Conservation (phyloP, 1,284 basidiomycete genomes). For the Tilletia indica region DNA sequence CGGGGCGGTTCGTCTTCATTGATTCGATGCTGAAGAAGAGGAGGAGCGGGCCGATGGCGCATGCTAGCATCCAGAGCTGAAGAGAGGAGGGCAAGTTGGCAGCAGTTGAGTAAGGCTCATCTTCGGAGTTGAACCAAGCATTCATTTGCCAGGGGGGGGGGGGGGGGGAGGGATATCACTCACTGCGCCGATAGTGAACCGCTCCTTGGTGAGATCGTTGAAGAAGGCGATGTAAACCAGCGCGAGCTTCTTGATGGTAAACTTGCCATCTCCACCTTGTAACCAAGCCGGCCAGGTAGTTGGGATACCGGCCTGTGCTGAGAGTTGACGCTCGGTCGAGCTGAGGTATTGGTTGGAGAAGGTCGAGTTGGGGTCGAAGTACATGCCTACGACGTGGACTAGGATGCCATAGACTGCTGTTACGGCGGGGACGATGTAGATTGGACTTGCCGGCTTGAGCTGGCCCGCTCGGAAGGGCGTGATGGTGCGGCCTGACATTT, state of each 20-base stretch:
- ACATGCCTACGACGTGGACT: slow-evolving; percentile 11
- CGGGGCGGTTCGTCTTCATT: slow-evolving; percentile 6
- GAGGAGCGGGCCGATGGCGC: slow-evolving; percentile 4
- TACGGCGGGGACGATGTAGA: slow-evolving; percentile 6
- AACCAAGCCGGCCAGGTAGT: slow-evolving; percentile 12
- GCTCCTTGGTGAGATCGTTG: neutral
- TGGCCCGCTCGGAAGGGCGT: slow-evolving; percentile 14
- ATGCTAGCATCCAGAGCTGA: neutral
- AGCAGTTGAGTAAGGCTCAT: neutral
- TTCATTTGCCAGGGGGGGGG: too few relatives aligned
- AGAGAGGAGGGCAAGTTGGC: too few relatives aligned
- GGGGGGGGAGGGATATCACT: neutral
- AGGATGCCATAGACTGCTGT: slow-evolving; percentile 9
- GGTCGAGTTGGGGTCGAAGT: slow-evolving; percentile 10
- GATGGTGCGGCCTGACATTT: slow-evolving; percentile 14
- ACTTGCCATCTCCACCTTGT: slow-evolving; percentile 5
- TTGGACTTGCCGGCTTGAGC: slow-evolving; percentile 8
- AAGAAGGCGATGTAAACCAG: slow-evolving; percentile 6
- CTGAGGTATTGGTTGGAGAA: neutral
- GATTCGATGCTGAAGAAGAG: slow-evolving; percentile 17
- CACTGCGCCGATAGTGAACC: neutral
- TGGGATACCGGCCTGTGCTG: slow-evolving; percentile 8
- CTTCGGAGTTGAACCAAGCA: neutral
- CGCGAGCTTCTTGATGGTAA: neutral
- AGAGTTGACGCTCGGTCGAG: slow-evolving; percentile 8